Base-by-base conservation (phyloP, 257 asterid genomes). In the Mentha longifolia region DNA sequence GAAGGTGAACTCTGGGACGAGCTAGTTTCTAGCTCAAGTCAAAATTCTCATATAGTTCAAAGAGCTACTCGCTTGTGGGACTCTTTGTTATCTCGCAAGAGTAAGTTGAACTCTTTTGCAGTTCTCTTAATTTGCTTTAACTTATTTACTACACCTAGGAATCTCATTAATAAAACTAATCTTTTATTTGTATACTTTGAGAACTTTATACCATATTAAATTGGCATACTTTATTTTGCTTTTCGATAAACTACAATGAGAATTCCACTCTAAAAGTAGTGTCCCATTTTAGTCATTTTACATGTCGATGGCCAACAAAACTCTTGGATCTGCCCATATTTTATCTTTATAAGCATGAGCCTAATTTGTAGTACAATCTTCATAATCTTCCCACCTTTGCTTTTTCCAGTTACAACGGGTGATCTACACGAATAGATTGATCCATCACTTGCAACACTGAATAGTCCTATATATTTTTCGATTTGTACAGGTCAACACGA, bases 1-100 rank as follows among this genome's bases (percentile, higher is more conserved):
- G 97, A 94, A 86, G 98, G 98, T 76, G 98, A 88, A 83, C 87
- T 81, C 41, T 91, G 98, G 98, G 98, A 94, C 83, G 97, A 91
- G 80, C 98, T 94, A 67, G 96, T 94, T 68, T 94, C 98, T 78
- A 91, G 96, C 86, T 94, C 98, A 73, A 94, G 98, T 76, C 98
- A 94, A 83, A 91, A 89, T 80, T 93, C 98, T 67, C 96, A 91
- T 76, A 91, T 94, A 92, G 98, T 94, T 80, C 98, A 94, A 70
- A 94, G 91, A 83, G 97, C 98, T 65, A 89, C 98, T 75, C 96
- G 91, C 69, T 76, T 91, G 81, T 94, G 98, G 98, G 98, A 94
- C 77, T 94, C 98, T 64, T 81, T 94, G 80, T 81, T 94, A 83
- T 94, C 98, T 79, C 92, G 97, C 76, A 89, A 84, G 80, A 91